Evolutionary conservation across 257 asterid genomes (phyloP).

Genomic region (Lithospermum erythrorhizon): DNA sequence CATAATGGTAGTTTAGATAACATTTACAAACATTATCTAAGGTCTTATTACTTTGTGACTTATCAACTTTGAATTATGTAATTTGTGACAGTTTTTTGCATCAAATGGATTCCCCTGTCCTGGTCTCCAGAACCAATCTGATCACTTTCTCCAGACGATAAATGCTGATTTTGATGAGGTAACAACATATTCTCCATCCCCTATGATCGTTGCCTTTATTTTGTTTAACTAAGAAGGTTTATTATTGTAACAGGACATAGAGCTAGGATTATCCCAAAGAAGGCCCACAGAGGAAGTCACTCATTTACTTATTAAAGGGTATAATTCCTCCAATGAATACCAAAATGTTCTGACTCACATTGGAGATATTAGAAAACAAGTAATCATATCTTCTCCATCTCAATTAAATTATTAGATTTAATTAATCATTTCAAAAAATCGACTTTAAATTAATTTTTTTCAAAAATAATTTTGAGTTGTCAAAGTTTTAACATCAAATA

Average conservation of each 20-base stretch:
- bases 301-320: background rate
- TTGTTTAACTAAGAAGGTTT: too few species aligned
- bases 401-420: too few species aligned
- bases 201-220: background rate
- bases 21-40: too few species aligned
- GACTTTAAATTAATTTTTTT: too few species aligned
- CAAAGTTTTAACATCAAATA: too few species aligned
- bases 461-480: too few species aligned
- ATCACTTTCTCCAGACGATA: slow-evolving; percentile 49
- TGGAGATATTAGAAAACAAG: background rate
- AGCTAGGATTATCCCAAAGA: background rate
- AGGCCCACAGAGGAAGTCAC: background rate
- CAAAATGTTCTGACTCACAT: background rate
- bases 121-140: slow-evolving; percentile 48
- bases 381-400: too few species aligned
- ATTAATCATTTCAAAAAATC: too few species aligned
- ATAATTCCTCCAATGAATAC: background rate
- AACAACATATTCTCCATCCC: background rate
- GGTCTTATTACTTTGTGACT: too few species aligned
- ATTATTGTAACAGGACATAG: background rate
- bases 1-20: too few species aligned
- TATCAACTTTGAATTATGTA: background rate
- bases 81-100: slow-evolving; percentile 29
- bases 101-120: slow-evolving; percentile 52
- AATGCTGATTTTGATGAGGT: slow-evolving; percentile 52